Percentiles rank a stretch among this genome's conserved stretches.
Conservation (phyloP, 495 filamentous ascomycete genomes). For the Penicillium manginii region DNA sequence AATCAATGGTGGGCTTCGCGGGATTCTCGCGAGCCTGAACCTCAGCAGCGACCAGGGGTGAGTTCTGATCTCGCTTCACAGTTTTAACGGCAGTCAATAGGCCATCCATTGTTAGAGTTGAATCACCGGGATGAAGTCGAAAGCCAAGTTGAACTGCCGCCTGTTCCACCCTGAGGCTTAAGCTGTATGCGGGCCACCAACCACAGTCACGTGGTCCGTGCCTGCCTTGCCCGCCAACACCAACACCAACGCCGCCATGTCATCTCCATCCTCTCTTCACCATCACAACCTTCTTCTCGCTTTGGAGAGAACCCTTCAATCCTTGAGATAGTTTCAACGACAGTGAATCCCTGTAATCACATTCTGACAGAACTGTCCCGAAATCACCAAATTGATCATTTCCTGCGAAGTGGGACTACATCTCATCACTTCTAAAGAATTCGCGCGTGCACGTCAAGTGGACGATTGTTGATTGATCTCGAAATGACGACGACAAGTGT, state of each 20-base stretch:
- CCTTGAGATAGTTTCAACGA: background rate
- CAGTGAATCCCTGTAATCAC: background rate
- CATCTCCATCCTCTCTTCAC: conserved; percentile 20
- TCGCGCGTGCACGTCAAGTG: background rate
- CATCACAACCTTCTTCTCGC: conserved; percentile 9
- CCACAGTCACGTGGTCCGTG: conserved; percentile 34
- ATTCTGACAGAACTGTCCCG: background rate
- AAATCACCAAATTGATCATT: background rate
- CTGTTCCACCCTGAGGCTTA: conserved; percentile 9
- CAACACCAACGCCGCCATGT: conserved; percentile 14
- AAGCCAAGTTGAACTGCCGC: background rate
- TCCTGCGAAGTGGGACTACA: conserved; percentile 2
- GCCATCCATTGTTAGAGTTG: conserved; percentile 40
- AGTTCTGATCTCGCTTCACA: conserved; percentile 28
- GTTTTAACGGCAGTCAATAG: conserved; percentile 48
- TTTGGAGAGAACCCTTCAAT: background rate
- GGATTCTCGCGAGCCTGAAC: conserved; percentile 13
- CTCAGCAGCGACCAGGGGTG: conserved; percentile 26
- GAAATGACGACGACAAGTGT: conserved; percentile 22
- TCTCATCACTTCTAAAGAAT: background rate
- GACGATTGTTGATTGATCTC: background rate
- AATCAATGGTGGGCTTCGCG: conserved; percentile 17
- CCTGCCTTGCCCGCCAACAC: conserved; percentile 11
- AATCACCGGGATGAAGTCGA: conserved; percentile 4
- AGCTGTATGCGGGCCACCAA: conserved; percentile 28